phyloP scores from a whole-genome alignment of 352 stramenopile species.

The Phytopythium vexans region DNA sequence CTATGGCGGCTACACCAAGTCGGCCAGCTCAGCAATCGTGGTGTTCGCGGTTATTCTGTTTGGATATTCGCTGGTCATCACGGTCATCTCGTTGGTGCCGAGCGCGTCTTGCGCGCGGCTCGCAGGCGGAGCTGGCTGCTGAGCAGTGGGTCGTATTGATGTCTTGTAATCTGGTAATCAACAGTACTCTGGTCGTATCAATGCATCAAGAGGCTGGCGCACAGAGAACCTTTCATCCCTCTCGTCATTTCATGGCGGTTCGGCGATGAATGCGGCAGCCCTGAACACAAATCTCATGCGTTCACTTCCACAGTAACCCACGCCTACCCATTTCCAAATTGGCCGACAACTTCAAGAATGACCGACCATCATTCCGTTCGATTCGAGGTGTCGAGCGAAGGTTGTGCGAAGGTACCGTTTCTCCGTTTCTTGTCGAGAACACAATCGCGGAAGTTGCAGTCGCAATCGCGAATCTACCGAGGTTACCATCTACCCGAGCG shows the following conservation, averaged over 20 bases:
- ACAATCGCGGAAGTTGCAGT: slow-evolving; percentile 4
- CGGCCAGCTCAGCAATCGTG: slow-evolving; percentile 34
- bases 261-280: too few species aligned
- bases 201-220: too few species aligned
- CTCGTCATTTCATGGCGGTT: too few species aligned
- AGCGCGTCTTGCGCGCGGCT: slow-evolving; percentile 26
- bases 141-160: background rate
- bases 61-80: slow-evolving; percentile 38
- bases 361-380: background rate
- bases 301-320: too few species aligned
- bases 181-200: background rate
- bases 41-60: slow-evolving; percentile 35
- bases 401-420: slow-evolving; percentile 4
- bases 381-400: background rate
- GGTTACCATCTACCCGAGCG: too few species aligned
- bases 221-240: too few species aligned
- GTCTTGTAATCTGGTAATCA: too few species aligned
- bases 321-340: background rate
- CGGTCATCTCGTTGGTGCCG: slow-evolving; percentile 39
- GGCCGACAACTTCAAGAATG: background rate
- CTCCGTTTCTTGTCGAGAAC: background rate
- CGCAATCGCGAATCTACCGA: background rate
- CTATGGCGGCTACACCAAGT: slow-evolving; percentile 61
- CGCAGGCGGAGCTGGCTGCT: slow-evolving; percentile 34
- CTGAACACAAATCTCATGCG: too few species aligned